Percentiles rank a stretch among this genome's conserved stretches.
Conservation (phyloP, 352 stramenopile species). For the Pythium graminicola region DNA sequence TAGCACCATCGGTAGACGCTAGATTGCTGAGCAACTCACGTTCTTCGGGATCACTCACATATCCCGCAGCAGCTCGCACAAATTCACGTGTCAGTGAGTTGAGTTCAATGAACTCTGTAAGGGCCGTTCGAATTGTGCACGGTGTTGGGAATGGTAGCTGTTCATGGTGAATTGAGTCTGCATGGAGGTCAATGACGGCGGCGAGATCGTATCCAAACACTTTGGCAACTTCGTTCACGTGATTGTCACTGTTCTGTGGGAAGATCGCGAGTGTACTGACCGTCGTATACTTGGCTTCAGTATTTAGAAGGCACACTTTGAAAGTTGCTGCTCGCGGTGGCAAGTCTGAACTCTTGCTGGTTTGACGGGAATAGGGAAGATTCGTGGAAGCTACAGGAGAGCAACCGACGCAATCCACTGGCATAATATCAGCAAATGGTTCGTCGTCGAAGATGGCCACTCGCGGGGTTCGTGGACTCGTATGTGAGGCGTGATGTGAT, state of each 20-base stretch:
- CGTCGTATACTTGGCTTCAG: constrained; percentile 60
- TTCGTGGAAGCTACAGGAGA: constrained; percentile 45
- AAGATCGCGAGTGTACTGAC: constrained; percentile 85
- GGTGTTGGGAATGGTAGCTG: constrained; percentile 85
- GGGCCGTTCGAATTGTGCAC: constrained; percentile 80
- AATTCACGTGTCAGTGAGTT: constrained; percentile 55
- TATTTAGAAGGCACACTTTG: constrained; percentile 44
- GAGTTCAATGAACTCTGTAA: constrained; percentile 89
- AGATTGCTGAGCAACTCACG: constrained; percentile 38
- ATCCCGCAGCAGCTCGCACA: constrained; percentile 42
- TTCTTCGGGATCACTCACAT: constrained; percentile 35
- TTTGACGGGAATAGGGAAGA: not conserved
- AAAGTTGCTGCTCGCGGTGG: constrained; percentile 37
- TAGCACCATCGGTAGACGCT: constrained; percentile 60
- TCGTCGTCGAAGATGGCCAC: constrained; percentile 12
- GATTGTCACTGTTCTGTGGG: constrained; percentile 49
- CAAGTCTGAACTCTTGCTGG: constrained; percentile 34
- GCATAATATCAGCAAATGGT: constrained; percentile 14
- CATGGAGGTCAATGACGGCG: constrained; percentile 45
- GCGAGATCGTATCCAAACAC: constrained; percentile 79
- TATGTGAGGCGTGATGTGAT: not conserved
- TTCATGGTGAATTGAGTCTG: not conserved
- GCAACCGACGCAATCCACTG: constrained; percentile 1
- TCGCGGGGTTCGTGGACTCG: constrained; percentile 6
- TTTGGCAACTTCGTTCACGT: constrained; percentile 66